Evolutionary conservation across 805 yeast genomes (phyloP).

Genomic region (Saitoella complicata): DNA sequence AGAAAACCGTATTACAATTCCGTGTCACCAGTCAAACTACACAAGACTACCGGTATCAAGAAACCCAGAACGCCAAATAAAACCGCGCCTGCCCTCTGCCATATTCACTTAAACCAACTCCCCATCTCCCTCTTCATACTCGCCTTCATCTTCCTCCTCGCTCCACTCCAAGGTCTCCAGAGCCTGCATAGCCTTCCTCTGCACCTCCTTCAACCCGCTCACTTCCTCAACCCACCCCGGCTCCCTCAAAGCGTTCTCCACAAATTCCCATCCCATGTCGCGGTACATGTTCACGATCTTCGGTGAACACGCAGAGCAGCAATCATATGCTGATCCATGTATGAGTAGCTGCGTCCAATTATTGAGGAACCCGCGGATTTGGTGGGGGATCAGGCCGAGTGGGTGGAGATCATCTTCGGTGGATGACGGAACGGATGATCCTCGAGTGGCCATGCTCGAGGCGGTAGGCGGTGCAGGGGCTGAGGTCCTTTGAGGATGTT

Average conservation of each 20-base stretch:
- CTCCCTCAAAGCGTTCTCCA: conserved; percentile 50
- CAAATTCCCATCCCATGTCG: conserved; percentile 64
- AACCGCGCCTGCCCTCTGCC: no score
- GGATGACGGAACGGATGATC: not conserved
- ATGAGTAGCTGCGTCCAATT: conserved; percentile 48
- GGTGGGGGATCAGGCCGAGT: conserved; percentile 73
- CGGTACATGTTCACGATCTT: conserved; percentile 37
- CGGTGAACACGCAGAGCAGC: conserved; percentile 77
- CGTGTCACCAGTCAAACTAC: no score
- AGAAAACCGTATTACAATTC: no score
- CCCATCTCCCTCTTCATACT: conserved; percentile 11
- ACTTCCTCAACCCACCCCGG: conserved; percentile 52
- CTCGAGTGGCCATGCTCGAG: not conserved
- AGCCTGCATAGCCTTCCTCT: conserved; percentile 47
- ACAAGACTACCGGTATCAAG: no score
- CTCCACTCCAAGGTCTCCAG: conserved; percentile 24
- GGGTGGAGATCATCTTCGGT: conserved; percentile 17
- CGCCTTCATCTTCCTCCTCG: conserved; percentile 19
- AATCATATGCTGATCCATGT: conserved; percentile 51
- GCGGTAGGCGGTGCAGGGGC: conserved; percentile 23
- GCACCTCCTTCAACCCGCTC: conserved; percentile 65
- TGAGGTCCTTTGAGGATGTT: conserved; percentile 37
- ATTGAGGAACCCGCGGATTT: conserved; percentile 71
- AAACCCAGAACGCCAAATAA: no score
- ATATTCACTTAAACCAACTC: not conserved